Evolutionary conservation across 495 filamentous ascomycete species (phyloP), one percentile per base, ranked within the genome.

Genomic region (Daldinia vernicosa): DNA sequence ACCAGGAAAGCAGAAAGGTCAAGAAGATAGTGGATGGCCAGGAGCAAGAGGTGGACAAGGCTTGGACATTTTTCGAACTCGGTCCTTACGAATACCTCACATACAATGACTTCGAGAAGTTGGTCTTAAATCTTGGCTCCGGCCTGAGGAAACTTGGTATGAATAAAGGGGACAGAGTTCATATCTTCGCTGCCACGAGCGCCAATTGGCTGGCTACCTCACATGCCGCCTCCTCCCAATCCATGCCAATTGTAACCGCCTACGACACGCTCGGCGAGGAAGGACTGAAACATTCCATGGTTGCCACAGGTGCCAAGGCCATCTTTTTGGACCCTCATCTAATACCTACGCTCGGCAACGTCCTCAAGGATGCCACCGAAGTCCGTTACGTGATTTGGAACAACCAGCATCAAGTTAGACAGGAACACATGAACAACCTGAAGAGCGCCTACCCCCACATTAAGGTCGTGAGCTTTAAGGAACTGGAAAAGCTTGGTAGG

Each of bases 191-290:
- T 62, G 92, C 91, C 24, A 98, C 95, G 1, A 95, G 92, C 80
- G 84, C 89, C 70, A 83, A 93, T 80, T 96, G 93, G 93, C 81
- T 96, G 66, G 86, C 89, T 64, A 90, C 89, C 79, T 89, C 92
- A 22, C 93, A 86, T 55, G 83, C 79, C 53, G 90, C 90, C 75
- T 84, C 89, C 45, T 96, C 95, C n/a, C 96, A 99, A 82, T 95
- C 93, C 8, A 87, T 98, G 78, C 88, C 93, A 54, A 95, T 98
- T 68, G 95, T 98, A 39, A 99, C 96, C 28, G 95, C 96, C 3
- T 99, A 99, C 78, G 95, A 99, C 80, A 98, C 95, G 8, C 89
- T 99, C 28, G 95, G 95, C 32, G 93, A 97, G 81, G 93, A 96
- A 68, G 95, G 95, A 33, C 80, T 99, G 74, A 89, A 89, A 79